Evolutionary conservation across 129 eudicot genomes (phyloP), one percentile per base, ranked within the genome.

Genomic region (Artemisia argyi): DNA sequence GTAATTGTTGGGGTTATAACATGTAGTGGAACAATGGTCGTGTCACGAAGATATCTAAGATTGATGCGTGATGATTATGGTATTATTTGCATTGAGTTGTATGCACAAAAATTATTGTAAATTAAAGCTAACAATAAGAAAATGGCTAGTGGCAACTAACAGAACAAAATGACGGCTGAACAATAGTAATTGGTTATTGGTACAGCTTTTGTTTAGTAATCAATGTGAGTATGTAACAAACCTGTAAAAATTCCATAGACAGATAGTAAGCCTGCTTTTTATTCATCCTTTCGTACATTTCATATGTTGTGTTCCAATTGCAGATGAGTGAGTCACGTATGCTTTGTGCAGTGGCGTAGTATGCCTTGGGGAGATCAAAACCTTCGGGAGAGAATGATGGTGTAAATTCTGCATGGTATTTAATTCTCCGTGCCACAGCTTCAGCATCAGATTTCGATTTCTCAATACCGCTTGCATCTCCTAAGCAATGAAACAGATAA

Each of bases 211-310:
- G 57, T 12, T 57, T 32, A 69, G 32, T n/a, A 62, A 77, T 4
- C 71, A 71, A 16, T 53, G 17, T n/a, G 60, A n/a, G n/a, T n/a
- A n/a, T n/a, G n/a, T n/a, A n/a, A 73, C 81, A 77, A 80, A 89
- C 98, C 98, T 93, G 98, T 56, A 93, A 78, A 79, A 93, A 93
- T 68, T 93, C 98, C 98, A 93, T 93, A 12, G 98, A 93, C 61
- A 93, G 49, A 83, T 93, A 93, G 84, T 93, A 93, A 11, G 98
- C 97, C 71, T 93, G 98, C 79, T 93, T 93, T 28, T 78, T 89
- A 74, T 93, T 93, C 82, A 81, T 82, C 84, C 74, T 82, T 71
- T 93, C 95, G 57, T 82, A 78, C 76, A 73, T 73, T 59, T 93
- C 85, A 82, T 89, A 87, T 7, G 98, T 93, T 5, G 90, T 89